Percentiles rank a stretch among this genome's conserved stretches.
phyloP scores from a whole-genome alignment of 2,329 filamentous ascomycete species.

The Fusarium transvaalense region DNA sequence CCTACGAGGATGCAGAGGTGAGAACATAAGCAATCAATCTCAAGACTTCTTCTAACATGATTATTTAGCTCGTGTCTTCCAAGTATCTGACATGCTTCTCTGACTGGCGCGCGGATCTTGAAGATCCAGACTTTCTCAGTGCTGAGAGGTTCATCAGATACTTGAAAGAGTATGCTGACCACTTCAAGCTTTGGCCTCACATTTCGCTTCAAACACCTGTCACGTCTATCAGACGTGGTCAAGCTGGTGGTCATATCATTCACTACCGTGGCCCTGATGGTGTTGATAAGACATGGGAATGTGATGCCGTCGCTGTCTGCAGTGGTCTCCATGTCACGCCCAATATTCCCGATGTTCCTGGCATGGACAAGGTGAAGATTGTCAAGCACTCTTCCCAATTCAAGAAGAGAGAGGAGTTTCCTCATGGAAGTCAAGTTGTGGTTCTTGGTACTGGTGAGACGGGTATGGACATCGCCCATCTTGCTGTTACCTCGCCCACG shows the following conservation, averaged over 20 bases:
- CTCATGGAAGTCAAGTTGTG: background rate
- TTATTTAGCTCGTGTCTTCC: background rate
- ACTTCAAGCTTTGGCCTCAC: constrained; percentile 4
- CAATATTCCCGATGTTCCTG: background rate
- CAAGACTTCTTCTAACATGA: background rate
- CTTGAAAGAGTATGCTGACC: background rate
- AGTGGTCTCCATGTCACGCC: background rate
- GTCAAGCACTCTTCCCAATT: constrained; percentile 2
- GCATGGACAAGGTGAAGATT: background rate
- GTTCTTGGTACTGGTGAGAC: constrained; percentile 3
- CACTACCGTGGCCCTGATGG: background rate
- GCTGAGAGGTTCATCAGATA: background rate
- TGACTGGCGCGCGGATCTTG: background rate
- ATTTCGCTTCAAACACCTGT: background rate
- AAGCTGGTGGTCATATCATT: background rate
- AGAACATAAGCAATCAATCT: accelerated
- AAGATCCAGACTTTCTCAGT: constrained; percentile 1
- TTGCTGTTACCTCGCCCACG: constrained; percentile 58
- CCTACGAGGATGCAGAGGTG: background rate
- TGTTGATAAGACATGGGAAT: background rate
- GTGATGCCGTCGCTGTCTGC: constrained; percentile 10
- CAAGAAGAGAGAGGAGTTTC: background rate
- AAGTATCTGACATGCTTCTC: constrained; percentile 1
- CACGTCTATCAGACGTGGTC: background rate
- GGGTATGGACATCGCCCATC: constrained; percentile 35